Evolutionary conservation across 164 flowering plant species (phyloP).

Genomic region (Piper betle): DNA sequence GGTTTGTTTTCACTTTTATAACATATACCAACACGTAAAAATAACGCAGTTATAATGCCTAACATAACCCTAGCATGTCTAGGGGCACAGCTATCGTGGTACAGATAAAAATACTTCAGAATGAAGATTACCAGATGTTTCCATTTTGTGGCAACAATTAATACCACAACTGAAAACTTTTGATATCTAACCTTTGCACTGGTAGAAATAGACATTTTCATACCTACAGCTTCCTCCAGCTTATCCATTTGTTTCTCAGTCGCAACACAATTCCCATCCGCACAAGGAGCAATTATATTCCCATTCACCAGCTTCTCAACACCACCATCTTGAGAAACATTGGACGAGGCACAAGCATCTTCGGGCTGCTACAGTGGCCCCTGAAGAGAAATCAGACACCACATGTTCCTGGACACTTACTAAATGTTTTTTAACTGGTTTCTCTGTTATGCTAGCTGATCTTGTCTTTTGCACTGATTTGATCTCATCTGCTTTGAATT

Average conservation of each 20-base stretch:
- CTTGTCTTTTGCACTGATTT: conserved; percentile 39
- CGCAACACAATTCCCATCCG: conserved; percentile 37
- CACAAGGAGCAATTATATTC: conserved; percentile 22
- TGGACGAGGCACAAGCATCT: conserved; percentile 28
- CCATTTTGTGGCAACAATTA: too few relatives aligned
- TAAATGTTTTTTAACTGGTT: conserved; percentile 37
- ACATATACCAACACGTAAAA: too few relatives aligned
- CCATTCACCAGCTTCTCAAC: conserved; percentile 31
- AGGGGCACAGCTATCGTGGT: too few relatives aligned
- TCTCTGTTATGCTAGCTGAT: conserved; percentile 27
- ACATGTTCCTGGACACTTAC: conserved; percentile 46
- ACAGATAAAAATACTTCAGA: too few relatives aligned
- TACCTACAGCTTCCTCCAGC: conserved; percentile 66
- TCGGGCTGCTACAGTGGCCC: conserved; percentile 66
- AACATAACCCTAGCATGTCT: too few relatives aligned
- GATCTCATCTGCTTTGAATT: conserved; percentile 37
- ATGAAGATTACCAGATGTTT: too few relatives aligned
- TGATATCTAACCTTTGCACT: not conserved
- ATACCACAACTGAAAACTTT: not conserved
- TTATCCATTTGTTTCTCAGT: conserved; percentile 43
- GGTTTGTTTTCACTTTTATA: too few relatives aligned
- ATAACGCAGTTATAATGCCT: too few relatives aligned
- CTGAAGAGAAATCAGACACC: conserved; percentile 78
- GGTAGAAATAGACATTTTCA: not conserved
- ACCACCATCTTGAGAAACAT: conserved; percentile 22